Conservation (phyloP, 768 basidiomycete species). For the Mrakia frigida region DNA sequence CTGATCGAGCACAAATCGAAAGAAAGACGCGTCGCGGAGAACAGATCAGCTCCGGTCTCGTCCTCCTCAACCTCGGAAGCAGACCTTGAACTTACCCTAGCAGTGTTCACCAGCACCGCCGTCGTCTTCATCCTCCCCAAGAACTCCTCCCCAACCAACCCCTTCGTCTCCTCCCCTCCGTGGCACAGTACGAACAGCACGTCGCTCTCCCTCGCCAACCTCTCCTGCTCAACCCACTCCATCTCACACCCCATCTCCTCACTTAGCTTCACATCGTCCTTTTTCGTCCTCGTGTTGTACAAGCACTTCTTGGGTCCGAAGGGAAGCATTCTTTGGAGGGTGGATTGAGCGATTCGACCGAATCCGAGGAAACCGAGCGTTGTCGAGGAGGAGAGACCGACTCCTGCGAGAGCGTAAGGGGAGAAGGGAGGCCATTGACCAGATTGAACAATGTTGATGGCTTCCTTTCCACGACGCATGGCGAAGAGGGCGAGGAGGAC, state of each 20-base stretch:
- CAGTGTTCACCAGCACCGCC: slow-evolving; percentile 75
- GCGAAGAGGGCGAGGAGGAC: slow-evolving; percentile 95
- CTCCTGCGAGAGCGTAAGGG: slow-evolving; percentile 66
- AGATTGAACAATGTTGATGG: slow-evolving; percentile 38
- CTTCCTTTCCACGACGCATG: slow-evolving; percentile 66
- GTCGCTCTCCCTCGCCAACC: slow-evolving; percentile 73
- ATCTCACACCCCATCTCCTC: slow-evolving; percentile 15
- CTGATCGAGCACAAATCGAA: slow-evolving; percentile 40
- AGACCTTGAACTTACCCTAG: slow-evolving; percentile 50
- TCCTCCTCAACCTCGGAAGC: background rate
- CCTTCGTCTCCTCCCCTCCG: slow-evolving; percentile 53
- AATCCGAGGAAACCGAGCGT: slow-evolving; percentile 91
- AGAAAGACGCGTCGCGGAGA: background rate
- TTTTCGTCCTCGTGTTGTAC: background rate
- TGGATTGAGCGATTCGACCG: slow-evolving; percentile 85
- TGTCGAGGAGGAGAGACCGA: slow-evolving; percentile 52
- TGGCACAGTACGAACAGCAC: slow-evolving; percentile 65
- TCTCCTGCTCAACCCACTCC: slow-evolving; percentile 45
- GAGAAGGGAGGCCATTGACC: slow-evolving; percentile 78
- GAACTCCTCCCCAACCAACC: slow-evolving; percentile 67
- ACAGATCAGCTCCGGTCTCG: background rate
- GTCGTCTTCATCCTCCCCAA: slow-evolving; percentile 78
- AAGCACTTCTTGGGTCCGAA: slow-evolving; percentile 57
- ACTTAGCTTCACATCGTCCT: slow-evolving; percentile 12
- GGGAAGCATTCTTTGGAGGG: slow-evolving; percentile 67